phyloP scores from a whole-genome alignment of 208 protist genomes.

The Crithidia brevicula region DNA sequence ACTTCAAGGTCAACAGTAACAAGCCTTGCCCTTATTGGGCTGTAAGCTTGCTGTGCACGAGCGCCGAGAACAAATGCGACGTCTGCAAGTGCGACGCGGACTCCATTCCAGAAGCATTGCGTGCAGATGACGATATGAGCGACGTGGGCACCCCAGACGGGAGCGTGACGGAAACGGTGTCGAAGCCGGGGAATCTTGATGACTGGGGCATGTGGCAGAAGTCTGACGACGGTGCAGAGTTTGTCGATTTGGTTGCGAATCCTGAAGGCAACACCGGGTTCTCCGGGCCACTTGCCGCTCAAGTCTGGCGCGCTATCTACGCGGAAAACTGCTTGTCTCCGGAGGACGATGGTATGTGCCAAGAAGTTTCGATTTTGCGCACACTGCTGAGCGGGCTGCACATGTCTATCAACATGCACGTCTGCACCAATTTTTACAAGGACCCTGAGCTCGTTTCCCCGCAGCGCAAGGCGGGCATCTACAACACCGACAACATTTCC shows the following conservation, averaged over 20 bases:
- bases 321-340: slow-evolving; percentile 78
- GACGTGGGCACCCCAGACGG: slow-evolving; percentile 51
- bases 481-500: slow-evolving; percentile 82
- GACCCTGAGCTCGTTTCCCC: slow-evolving; percentile 67
- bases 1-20: slow-evolving; percentile 88
- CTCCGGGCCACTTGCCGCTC: slow-evolving; percentile 64
- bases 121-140: slow-evolving; percentile 74
- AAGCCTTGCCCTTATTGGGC: slow-evolving; percentile 89
- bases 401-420: slow-evolving; percentile 87
- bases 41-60: slow-evolving; percentile 77
- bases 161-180: slow-evolving; percentile 28
- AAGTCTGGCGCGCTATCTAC: slow-evolving; percentile 89
- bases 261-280: slow-evolving; percentile 91
- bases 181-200: slow-evolving; percentile 51
- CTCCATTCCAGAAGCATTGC: slow-evolving; percentile 67
- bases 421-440: slow-evolving; percentile 85
- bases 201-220: slow-evolving; percentile 56
- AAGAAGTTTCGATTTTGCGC: slow-evolving; percentile 59
- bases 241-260: slow-evolving; percentile 86
- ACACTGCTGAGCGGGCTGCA: slow-evolving; percentile 90
- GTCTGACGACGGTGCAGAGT: slow-evolving; percentile 50
- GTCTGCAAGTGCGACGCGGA: slow-evolving; percentile 85
- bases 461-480: slow-evolving; percentile 47
- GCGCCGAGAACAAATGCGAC: slow-evolving; percentile 73
- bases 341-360: slow-evolving; percentile 40